Evolutionary conservation across 192 early-diverging fungal species (phyloP), one percentile per base, ranked within the genome.

Genomic region (Thamnidium elegans): DNA sequence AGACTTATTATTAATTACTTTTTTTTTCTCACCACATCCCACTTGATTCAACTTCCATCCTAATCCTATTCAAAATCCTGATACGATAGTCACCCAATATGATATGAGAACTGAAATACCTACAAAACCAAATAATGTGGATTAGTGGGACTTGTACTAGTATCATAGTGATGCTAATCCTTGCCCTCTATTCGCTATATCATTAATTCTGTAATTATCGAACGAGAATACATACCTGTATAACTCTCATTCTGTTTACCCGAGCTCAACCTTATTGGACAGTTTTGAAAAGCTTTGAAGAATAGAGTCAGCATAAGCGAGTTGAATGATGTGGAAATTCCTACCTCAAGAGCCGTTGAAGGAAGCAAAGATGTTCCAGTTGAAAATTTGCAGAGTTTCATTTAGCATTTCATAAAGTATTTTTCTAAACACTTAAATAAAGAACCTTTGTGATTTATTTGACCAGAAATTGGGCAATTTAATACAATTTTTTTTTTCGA

Each of bases 1-100:
- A 32, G 30, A 53, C 26, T 53, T 53, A 30, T 53, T 53, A 53
- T 26, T 53, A 26, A 53, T 53, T 31, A 53, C 51, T 31, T 26
- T 53, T 53, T 53, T 30, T 53, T 21, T 51, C 51, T 53, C 51
- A 53, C 51, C 51, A 32, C n/a, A 50, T 50, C 14, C 48, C 48
- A 50, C 48, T 50, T 31, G 51, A 26, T 31, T 53, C 51, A 53
- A 53, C 51, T 30, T 26, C 51, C 51, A 53, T 32, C 51, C 51
- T 32, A 47, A 47, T 11, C 45, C 10, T n/a, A 47, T 47, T 11
- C n/a, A 47, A 47, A 47, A 47, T 47, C 45, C 45, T 47, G 31
- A 53, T 53, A 53, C 51, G 30, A 53, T 30, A 26, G 51, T 20
- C 26, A 53, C 31, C 51, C 51, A 53, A 53, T 53, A 53, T 53